Evolutionary conservation across 2,329 filamentous ascomycete species (phyloP).

Genomic region (Sphaceloma murrayae): DNA sequence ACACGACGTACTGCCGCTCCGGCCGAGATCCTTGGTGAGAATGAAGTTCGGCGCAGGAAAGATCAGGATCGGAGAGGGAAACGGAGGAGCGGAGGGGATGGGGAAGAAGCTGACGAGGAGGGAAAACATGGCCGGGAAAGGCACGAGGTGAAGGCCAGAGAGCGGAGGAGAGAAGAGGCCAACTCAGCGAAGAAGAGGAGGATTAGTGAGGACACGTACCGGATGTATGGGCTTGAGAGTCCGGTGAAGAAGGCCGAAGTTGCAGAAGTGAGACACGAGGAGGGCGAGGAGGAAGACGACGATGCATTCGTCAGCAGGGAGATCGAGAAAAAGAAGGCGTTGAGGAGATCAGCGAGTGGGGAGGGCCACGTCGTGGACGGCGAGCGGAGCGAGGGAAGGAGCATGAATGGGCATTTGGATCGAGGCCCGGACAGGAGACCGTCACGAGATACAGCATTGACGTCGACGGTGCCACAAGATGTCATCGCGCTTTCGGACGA

Average conservation of each 20-base stretch:
- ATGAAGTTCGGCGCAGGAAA: slow-evolving; percentile 24
- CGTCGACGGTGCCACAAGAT: too few species aligned
- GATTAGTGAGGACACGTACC: slow-evolving; percentile 5
- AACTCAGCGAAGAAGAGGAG: slow-evolving; percentile 21
- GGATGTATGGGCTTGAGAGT: slow-evolving; percentile 10
- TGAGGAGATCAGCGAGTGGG: slow-evolving; percentile 21
- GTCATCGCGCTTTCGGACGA: slow-evolving; percentile 11
- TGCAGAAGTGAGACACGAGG: background rate
- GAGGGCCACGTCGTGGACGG: too few species aligned
- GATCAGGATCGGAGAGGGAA: slow-evolving; percentile 26
- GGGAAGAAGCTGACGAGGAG: slow-evolving; percentile 22
- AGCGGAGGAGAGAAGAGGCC: slow-evolving; percentile 20
- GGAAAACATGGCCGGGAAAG: too few species aligned
- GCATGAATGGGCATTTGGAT: too few species aligned
- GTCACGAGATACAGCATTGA: too few species aligned
- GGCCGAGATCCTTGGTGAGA: slow-evolving; percentile 24
- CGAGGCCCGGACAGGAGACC: too few species aligned
- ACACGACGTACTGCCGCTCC: too few species aligned
- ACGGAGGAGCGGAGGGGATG: slow-evolving; percentile 21
- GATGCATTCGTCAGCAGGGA: background rate
- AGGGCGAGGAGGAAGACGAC: background rate
- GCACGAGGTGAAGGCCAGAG: slow-evolving; percentile 28
- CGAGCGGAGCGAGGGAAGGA: slow-evolving; percentile 18
- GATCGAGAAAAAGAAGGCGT: slow-evolving; percentile 24
- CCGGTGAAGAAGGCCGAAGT: slow-evolving; percentile 8